Conservation (phyloP, 495 filamentous ascomycete species). For the Pyrenula aspistea region DNA sequence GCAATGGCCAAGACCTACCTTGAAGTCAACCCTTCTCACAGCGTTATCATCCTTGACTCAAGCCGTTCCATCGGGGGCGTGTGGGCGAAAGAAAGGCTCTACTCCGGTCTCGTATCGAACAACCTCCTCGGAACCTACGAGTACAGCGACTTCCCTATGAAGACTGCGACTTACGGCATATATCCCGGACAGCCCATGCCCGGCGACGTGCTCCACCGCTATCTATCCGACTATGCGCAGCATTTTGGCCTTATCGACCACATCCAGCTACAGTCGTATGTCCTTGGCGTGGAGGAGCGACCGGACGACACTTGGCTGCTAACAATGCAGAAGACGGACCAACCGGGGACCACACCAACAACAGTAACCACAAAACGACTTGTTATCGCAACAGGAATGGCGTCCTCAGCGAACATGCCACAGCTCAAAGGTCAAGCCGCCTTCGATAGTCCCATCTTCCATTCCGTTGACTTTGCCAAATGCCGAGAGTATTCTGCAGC, state of each 20-base stretch:
- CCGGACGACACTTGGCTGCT: neutral
- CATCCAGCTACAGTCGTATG: slow-evolving; percentile 6
- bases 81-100: slow-evolving; percentile 38
- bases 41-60: slow-evolving; percentile 34
- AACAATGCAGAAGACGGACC: neutral
- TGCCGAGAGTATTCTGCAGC: neutral
- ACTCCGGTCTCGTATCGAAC: slow-evolving; percentile 33
- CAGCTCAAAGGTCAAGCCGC: slow-evolving; percentile 10
- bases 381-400: slow-evolving; percentile 5
- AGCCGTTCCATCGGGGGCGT: slow-evolving; percentile 32
- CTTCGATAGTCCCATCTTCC: slow-evolving; percentile 3
- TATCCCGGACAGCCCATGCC: slow-evolving; percentile 7
- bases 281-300: slow-evolving; percentile 2
- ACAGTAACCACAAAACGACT: slow-evolving; percentile 1
- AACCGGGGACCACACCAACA: neutral
- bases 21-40: slow-evolving; percentile 17
- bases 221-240: slow-evolving; percentile 8
- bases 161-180: slow-evolving; percentile 2
- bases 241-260: slow-evolving; percentile 9
- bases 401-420: slow-evolving; percentile 3
- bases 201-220: slow-evolving; percentile 8
- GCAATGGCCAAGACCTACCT: slow-evolving; percentile 32
- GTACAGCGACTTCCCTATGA: slow-evolving; percentile 19
- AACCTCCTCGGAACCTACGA: slow-evolving; percentile 25
- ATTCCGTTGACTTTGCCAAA: slow-evolving; percentile 1